Base-by-base conservation (phyloP, 768 basidiomycete genomes). In the Chalciporus piperatus region DNA sequence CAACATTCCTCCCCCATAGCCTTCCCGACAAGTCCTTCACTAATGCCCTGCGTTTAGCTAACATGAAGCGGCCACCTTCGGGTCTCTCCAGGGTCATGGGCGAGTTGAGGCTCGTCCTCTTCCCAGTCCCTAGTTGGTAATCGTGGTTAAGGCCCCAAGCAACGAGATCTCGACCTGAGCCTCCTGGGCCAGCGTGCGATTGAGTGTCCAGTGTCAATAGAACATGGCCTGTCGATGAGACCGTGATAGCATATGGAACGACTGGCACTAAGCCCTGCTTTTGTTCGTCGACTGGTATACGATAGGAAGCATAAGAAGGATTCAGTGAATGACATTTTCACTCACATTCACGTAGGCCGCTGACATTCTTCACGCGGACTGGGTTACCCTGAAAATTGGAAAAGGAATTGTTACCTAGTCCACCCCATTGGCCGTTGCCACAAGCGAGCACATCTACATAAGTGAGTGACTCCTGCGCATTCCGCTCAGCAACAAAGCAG, bases 291-390 rank as follows among this genome's bases (percentile, higher is more conserved):
- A 83, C 91, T 92, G 66, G 48, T 51, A 42, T 43, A 27, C 22
- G 19, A 37, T 38, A 38, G 28, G 47, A 3, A 52, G 37, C 46
- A 48, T 54, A 55, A 52, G 37, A 17, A 51, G n/a, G 28, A 39
- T 30, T 23, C n/a, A 39, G 19, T 28, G 9, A 28, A 45, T 51
- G 25, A 12, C 19, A 14, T 45, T n/a, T 38, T 25, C 8, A 28
- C 88, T 72, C 62, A 92, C 91, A 96, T 77, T 95, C 92, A n/a
- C 78, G 71, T 22, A 96, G 72, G 11, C 91, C 90, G 61, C 90
- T 92, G 51, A 96, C 76, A 40, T 81, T 83, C 69, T 84, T 92
- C 3, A 87, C 86, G 50, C 83, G 83, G 1, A 81, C 73, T 3
- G 91, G 93, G 32, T 73, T 74, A 40, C 83, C 78, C 60, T 89